Conservation (phyloP, 2,329 filamentous ascomycete species). For the Didymella exigua region DNA sequence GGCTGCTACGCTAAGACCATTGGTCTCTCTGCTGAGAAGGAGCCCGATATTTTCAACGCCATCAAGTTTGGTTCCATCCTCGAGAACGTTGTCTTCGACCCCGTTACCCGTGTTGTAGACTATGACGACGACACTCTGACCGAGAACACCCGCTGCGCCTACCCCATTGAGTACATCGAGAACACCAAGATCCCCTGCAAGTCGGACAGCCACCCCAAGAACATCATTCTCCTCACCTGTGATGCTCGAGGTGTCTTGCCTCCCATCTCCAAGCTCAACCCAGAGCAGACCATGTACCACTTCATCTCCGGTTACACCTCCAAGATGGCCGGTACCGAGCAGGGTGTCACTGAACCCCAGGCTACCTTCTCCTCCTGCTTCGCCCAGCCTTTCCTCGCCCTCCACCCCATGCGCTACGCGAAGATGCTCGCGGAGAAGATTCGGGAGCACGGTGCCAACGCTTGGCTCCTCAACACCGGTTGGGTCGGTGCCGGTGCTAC, state of each 20-base stretch:
- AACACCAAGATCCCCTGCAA: conserved; percentile 99
- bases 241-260: conserved; percentile 96
- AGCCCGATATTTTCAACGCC: conserved; percentile 95
- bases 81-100: conserved; percentile 98
- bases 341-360: conserved; percentile 94
- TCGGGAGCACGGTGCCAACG: conserved; percentile 89
- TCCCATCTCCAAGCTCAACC: conserved; percentile 95
- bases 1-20: conserved; percentile 99
- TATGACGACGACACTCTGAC: conserved; percentile 95
- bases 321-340: conserved; percentile 99
- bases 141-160: conserved; percentile 97
- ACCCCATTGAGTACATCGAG: conserved; percentile 98
- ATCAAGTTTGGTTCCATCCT: conserved; percentile 97
- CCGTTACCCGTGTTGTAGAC: conserved; percentile 84
- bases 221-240: conserved; percentile 98
- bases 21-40: conserved; percentile 96
- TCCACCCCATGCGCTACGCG: conserved; percentile 99
- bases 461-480: conserved; percentile 97
- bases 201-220: conserved; percentile 83
- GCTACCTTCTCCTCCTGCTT: conserved; percentile 99
- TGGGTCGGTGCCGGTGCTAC: conserved; percentile 92
- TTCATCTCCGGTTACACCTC: conserved; percentile 99
- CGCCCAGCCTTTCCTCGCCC: conserved; percentile 96
- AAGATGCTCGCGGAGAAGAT: conserved; percentile 99
- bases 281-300: conserved; percentile 99